Evolutionary conservation across 331 rosid genomes (phyloP), one percentile per base, ranked within the genome.

Genomic region (Ulmus americana): DNA sequence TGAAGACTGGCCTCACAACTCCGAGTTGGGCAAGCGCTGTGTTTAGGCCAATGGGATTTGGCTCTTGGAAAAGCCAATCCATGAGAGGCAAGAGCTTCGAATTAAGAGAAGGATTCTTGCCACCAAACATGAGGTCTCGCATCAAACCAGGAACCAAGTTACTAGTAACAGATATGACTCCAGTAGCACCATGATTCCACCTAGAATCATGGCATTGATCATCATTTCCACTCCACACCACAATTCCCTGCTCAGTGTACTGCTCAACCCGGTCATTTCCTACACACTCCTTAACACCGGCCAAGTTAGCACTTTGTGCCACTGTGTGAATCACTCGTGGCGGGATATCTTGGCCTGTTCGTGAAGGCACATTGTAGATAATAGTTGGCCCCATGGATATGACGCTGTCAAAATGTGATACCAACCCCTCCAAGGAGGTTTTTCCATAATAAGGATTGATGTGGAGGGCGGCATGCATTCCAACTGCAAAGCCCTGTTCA

Each of bases 1-100:
- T 78, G 72, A 91, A 91, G 64, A 91, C 92, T 4, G 97, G 95
- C 74, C 88, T 86, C 63, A 77, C 82, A 16, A 86, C 90, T 43
- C 97, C 94, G 7, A 92, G 98, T 74, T 92, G 98, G 59, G 97
- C 95, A 49, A 92, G 97, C 22, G 98, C 98, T 0, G 96, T 88
- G 81, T 82, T 88, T 66, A 92, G 50, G 65, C 78, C 80, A 49
- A 92, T 85, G 39, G 98, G 97, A 22, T 60, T 71, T 16, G 98
- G 97, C 76, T 89, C 98, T 0, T 46, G 57, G 42, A 76, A 83
- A 54, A 92, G 86, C 98, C 98, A 92, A 12, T 79, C 78, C 22
- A 92, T 74, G 55, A 92, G 67, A 71, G 95, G 91, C 64, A 79
- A 6, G 55, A 92, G 72, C 78, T 82, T 86, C 5, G 88, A 72